Base-by-base conservation (phyloP, 2,329 filamentous ascomycete species). In the Fonsecaea monophora region DNA sequence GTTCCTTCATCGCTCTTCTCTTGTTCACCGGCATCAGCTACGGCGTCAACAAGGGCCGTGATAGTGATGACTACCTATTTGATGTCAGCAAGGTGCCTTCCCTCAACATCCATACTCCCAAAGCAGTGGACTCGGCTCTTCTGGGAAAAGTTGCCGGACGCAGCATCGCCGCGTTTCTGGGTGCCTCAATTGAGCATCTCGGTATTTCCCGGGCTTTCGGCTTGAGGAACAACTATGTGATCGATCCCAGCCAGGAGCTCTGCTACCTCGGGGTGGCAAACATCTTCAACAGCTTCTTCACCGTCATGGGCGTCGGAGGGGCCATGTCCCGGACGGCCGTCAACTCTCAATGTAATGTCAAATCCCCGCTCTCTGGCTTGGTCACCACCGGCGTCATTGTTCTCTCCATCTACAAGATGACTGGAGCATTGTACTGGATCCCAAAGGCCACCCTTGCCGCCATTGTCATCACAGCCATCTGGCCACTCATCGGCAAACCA, bases 301-400 rank as follows among this genome's bases (percentile, higher is more conserved):
- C 86, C 25, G 81, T 84, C 9, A 88, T 90, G 85, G 82, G 86
- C n/a, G 80, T 89, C 12, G 86, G 87, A 12, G 88, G 87, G 30
- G 87, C 87, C 69, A 89, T 90, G 85, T 89, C 87, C 0, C 82
- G 88, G 9, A 90, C 88, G 0, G 87, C 88, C 8, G 87, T 90
- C 73, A 90, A 90, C 78, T 89, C 86, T 0, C 83, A 86, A 35
- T 88, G 86, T 58, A 84, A 85, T 38, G 88, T 90, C 72, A 84
- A 83, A 68, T 87, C 85, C 5, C 88, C 88, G 0, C 77, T 89
- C 0, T 87, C 85, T 50, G 87, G 87, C 4, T 70, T 87, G 25
- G 79, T 90, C 62, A 89, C 88, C 0, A 84, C 86, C 2, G 86
- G 82, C 4, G 85, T 88, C 56, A 86, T 90, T 18, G 78, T 90